Evolutionary conservation across 2,329 filamentous ascomycete genomes (phyloP), one percentile per base, ranked within the genome.

Genomic region (Fusarium metavorans): DNA sequence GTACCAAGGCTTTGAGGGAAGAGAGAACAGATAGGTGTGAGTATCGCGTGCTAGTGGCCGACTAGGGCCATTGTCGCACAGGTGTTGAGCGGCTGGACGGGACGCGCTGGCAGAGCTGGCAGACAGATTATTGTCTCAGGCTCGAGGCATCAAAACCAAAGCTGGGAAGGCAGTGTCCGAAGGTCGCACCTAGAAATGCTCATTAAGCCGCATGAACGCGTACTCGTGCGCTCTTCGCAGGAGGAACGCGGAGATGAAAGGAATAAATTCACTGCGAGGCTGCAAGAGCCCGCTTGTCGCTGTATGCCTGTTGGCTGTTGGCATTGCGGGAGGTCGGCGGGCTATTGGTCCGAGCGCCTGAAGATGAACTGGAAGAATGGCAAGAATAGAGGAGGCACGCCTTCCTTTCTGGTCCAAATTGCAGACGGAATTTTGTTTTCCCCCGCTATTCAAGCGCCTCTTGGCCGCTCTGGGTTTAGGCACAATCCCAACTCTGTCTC

Each of bases 271-370:
- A 72, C 71, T 65, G 71, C 68, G 70, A 74, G 75, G 72, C 67
- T 75, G 72, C 65, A 43, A 66, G 59, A 52, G 37, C 39, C n/a
- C 50, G 60, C 50, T 16, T 68, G 66, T 35, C 64, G 68, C 60
- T 58, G 43, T 58, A 48, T 34, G 59, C 30, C 58, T 57, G 71
- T 67, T 63, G 50, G 64, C 61, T 60, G 62, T 58, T 63, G 43
- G 56, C 70, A 67, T 77, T 74, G 64, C 45, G 32, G 57, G 70
- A 70, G 63, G 70, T 56, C 62, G 67, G 70, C 66, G 57, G 64
- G 58, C 72, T 60, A 77, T 78, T 78, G 76, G 77, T 56, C 68
- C 62, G 52, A 68, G 58, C 67, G 67, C 60, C 64, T 68, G 39
- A 57, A 41, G 59, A 54, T 59, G 62, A 65, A 72, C 58, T 50